Percentiles rank a stretch among this genome's conserved stretches.
These are phyloP conservation scores for Lasiodiplodia gonubiensis DNA, from an alignment of 2,329 filamentous ascomycete genomes.

Conservation along the genomic window DNA sequence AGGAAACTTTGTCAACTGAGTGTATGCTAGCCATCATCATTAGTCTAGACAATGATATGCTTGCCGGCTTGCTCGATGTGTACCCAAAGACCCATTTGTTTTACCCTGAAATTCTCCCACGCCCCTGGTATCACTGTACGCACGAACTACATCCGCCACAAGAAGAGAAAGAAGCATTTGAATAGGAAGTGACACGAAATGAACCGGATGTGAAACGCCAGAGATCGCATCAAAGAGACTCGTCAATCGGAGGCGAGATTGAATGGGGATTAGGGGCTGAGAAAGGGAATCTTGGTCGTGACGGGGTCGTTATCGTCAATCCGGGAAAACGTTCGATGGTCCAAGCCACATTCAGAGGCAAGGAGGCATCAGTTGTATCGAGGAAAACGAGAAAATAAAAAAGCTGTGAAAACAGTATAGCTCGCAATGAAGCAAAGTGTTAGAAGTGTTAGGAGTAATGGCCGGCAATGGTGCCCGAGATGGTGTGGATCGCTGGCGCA, in stretches of 20 bases:
- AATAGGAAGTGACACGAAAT: background rate
- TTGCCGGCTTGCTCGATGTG: background rate
- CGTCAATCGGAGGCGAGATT: background rate
- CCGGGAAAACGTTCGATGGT: constrained; percentile 10
- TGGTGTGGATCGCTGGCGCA: background rate
- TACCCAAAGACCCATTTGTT: background rate
- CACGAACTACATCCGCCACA: constrained; percentile 17
- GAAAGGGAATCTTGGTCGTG: background rate
- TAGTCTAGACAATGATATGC: constrained; percentile 5
- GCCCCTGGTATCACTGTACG: constrained; percentile 24
- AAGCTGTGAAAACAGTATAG: constrained; percentile 1
- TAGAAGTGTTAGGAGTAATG: background rate
- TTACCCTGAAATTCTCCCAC: background rate
- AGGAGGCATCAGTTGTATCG: background rate
- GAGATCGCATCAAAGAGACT: constrained; percentile 15
- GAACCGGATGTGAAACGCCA: background rate
- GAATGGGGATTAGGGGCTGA: background rate
- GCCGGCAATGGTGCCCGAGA: background rate
- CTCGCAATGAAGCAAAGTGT: background rate
- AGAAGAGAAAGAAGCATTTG: background rate
- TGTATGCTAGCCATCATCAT: constrained; percentile 17
- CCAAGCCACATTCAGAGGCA: constrained; percentile 3
- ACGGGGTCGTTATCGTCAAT: constrained; percentile 16
- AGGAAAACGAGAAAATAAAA: constrained; percentile 4
- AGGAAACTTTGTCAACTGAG: background rate